phyloP scores from a whole-genome alignment of 345 rosid species.

The Psidium friedrichsthalianum region DNA sequence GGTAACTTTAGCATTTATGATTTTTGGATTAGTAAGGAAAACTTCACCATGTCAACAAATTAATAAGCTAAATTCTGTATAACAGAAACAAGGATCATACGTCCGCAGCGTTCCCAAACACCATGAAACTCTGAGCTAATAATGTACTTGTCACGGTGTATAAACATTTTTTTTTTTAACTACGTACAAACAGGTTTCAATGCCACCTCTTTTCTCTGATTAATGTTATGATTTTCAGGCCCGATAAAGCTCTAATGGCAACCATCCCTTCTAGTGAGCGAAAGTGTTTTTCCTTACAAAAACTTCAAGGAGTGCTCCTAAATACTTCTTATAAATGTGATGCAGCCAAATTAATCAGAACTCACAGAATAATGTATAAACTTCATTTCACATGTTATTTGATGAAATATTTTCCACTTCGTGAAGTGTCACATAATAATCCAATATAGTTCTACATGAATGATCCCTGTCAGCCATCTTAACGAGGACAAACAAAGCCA shows the following conservation, averaged over 20 bases:
- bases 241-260: neutral
- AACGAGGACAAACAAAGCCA: neutral
- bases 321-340: neutral
- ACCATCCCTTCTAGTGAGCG: neutral
- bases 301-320: no score
- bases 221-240: neutral
- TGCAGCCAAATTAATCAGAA: neutral
- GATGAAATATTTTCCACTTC: neutral
- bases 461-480: neutral
- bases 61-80: neutral
- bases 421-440: neutral
- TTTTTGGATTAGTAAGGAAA: no score
- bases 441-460: neutral
- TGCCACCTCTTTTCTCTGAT: neutral
- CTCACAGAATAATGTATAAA: neutral
- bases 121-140: neutral
- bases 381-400: neutral
- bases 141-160: neutral
- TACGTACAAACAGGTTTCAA: neutral
- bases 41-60: neutral
- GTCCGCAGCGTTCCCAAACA: neutral
- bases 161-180: neutral
- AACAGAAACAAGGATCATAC: neutral
- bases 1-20: no score
- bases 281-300: no score